Conservation (phyloP, 345 rosid genomes). For the Noccaea bulbosa region DNA sequence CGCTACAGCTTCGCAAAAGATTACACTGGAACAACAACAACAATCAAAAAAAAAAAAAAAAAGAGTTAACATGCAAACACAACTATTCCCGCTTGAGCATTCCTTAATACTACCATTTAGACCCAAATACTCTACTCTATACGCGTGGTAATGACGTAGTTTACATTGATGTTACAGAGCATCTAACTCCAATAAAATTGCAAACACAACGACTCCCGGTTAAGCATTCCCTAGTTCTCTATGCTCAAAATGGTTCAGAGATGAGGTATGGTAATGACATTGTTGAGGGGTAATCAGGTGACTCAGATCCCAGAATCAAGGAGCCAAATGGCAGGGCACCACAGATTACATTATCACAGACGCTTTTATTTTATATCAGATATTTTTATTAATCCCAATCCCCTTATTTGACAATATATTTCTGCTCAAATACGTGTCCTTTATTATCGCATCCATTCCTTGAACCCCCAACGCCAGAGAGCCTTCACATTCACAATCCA, state of each 20-base stretch:
- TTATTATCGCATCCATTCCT: background rate
- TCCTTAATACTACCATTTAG: background rate
- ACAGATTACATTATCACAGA: background rate
- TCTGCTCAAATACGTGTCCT: background rate
- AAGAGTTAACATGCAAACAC: background rate
- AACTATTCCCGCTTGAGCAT: conserved; percentile 4
- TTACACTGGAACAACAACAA: conserved; percentile 61
- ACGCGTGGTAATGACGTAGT: background rate
- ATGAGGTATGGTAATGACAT: background rate
- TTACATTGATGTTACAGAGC: conserved; percentile 11
- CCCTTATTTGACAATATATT: background rate
- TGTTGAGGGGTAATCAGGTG: background rate
- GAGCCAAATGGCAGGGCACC: background rate
- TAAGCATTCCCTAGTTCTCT: background rate
- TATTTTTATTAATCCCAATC: background rate
- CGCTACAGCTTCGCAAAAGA: conserved; percentile 99
- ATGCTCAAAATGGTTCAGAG: background rate
- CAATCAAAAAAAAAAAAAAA: conserved; percentile 2
- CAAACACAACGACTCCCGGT: background rate
- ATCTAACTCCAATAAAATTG: conserved; percentile 24
- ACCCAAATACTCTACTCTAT: background rate
- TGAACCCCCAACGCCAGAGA: conserved; percentile 2
- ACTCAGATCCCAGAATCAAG: conserved; percentile 2
- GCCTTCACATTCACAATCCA: background rate
- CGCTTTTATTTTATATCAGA: background rate